Base-by-base conservation (phyloP, 1,284 basidiomycete genomes). In the Moesziomyces antarcticus region DNA sequence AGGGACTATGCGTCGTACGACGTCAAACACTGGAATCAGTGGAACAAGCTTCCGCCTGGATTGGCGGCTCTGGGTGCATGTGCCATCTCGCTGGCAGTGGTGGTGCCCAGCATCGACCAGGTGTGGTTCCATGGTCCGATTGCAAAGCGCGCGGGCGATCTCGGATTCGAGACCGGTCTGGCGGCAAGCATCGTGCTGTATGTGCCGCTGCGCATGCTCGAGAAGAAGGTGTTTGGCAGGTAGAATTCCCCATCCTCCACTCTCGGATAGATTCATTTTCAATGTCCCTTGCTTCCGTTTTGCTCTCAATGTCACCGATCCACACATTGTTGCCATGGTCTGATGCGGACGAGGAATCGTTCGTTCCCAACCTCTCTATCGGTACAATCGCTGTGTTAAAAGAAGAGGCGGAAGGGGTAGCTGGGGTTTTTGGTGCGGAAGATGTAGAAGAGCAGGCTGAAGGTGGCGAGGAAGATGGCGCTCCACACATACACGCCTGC, bases 401-500 rank as follows among this genome's bases (percentile, higher is more conserved):
- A 74, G 62, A 77, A 75, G 4, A 77, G 53, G 14, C 75, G 55
- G 73, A 77, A 77, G 3, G 75, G 75, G 53, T 77, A 77, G 54
- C 75, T 72, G 16, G 75, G 75, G 57, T 97, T 97, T 87, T 99
- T 99, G 73, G 94, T 87, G 81, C 90, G 89, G 88, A 99, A 99
- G 45, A 99, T 83, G 49, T 92, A 92, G 58, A 98, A 87, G 47
- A 99, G 87, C 70, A 96, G 87, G 50, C 93, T 95, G 85, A 94
- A 94, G 62, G 97, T 88, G 77, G 94, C 87, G 83, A 97, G 86
- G 63, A 93, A 88, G 60, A 97, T 90, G 1, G 87, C 89, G 2
- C 90, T 89, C 93, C 94, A 98, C 40, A 97, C 87, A 83, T 96
- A 96, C 24, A 97, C 87, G 76, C 94, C 94, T 24, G 91, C 82